Conservation (phyloP, 2,329 filamentous ascomycete species). For the Neopestalotiopsis sp. region DNA sequence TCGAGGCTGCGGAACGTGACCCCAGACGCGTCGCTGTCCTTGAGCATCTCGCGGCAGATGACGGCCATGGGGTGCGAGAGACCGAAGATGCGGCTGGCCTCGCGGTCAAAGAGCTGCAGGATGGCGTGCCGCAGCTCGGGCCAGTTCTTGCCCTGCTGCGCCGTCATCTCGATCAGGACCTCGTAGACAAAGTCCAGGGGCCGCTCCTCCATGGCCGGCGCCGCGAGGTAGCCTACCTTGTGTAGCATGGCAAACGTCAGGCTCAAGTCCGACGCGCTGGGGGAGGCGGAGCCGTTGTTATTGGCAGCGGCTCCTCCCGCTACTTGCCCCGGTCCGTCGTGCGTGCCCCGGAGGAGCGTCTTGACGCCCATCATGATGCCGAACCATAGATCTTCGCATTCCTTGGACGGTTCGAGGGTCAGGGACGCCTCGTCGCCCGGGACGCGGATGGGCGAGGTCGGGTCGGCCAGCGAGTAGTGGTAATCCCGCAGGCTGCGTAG, state of each 20-base stretch:
- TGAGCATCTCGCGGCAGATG: constrained; percentile 14
- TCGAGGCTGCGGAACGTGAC: neutral
- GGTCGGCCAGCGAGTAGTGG: constrained; percentile 1
- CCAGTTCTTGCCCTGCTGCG: neutral
- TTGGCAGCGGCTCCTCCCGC: neutral
- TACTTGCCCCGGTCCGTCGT: no score
- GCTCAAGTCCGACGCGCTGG: neutral
- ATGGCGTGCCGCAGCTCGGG: neutral
- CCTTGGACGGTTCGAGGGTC: neutral
- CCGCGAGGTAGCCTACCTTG: neutral
- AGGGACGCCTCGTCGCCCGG: neutral
- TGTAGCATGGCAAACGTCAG: neutral
- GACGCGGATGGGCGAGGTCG: neutral
- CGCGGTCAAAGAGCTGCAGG: constrained; percentile 7
- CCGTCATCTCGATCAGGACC: constrained; percentile 5
- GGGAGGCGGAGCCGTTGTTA: neutral
- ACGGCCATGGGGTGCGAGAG: constrained; percentile 7
- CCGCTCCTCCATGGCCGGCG: constrained; percentile 2
- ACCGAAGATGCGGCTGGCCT: constrained; percentile 7
- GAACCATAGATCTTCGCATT: constrained; percentile 9
- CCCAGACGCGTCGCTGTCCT: neutral
- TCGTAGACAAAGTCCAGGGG: constrained; percentile 10
- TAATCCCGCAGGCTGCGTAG: constrained; percentile 10
- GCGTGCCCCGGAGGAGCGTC: neutral
- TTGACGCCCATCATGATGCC: constrained; percentile 1